phyloP scores from a whole-genome alignment of 257 asterid species.

The Leonotis leonurus region DNA sequence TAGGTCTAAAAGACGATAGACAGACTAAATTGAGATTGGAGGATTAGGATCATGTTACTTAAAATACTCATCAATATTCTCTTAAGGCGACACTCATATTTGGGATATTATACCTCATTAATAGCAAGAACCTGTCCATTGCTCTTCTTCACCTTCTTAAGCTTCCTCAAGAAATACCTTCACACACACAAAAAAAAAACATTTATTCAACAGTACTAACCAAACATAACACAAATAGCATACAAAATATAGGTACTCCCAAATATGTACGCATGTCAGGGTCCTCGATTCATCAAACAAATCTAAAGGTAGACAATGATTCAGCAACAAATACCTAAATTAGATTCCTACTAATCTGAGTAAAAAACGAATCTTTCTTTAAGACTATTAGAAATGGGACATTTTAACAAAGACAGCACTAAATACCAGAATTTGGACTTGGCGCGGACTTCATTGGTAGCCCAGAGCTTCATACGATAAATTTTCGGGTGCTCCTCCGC shows the following conservation, averaged over 20 bases:
- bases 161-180: conserved; percentile 40
- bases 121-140: conserved; percentile 42
- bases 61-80: no score
- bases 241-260: not conserved
- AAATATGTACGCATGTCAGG: not conserved
- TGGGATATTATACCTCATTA: conserved; percentile 34
- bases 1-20: no score
- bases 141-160: conserved; percentile 40
- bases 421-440: conserved; percentile 55
- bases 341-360: no score
- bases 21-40: no score
- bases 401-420: not conserved
- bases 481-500: conserved; percentile 52
- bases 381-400: no score
- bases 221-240: not conserved
- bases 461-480: conserved; percentile 68
- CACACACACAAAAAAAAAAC: not conserved
- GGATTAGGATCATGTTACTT: no score
- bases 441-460: conserved; percentile 61
- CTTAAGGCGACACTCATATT: no score
- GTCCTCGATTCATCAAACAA: not conserved
- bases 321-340: not conserved
- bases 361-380: no score
- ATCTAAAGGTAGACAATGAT: not conserved
- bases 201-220: not conserved